These are phyloP conservation scores for Fusarium protoensiforme DNA, from an alignment of 2,329 filamentous ascomycete genomes.

Conservation along the genomic window DNA sequence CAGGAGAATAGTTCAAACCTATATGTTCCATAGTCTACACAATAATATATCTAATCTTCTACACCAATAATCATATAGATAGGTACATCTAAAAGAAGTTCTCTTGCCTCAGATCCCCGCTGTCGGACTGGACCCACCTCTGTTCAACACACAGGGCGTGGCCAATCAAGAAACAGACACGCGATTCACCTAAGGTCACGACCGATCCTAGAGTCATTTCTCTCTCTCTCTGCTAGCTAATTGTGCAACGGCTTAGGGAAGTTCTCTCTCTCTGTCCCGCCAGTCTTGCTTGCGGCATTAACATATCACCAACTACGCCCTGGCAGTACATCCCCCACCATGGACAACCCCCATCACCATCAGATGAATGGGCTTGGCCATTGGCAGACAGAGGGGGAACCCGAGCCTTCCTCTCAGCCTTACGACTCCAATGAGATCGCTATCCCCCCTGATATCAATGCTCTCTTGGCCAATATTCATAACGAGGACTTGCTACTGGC, in stretches of 20 bases:
- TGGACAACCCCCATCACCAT: background rate
- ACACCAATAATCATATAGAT: background rate
- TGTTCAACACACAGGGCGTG: background rate
- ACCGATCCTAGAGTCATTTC: background rate
- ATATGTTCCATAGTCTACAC: background rate
- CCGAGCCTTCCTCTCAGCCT: background rate
- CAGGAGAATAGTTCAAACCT: background rate
- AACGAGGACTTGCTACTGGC: background rate
- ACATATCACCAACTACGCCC: background rate
- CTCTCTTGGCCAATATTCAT: background rate
- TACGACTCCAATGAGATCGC: background rate
- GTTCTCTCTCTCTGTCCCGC: background rate
- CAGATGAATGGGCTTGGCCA: background rate
- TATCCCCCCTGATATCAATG: background rate
- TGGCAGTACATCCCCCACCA: background rate
- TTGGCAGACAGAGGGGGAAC: background rate
- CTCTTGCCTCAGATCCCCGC: background rate
- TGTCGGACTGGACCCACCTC: background rate
- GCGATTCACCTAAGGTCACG: background rate
- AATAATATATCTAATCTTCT: accelerated
- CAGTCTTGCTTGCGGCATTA: background rate
- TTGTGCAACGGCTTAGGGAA: accelerated
- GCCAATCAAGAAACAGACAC: background rate
- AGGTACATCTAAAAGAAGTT: background rate
- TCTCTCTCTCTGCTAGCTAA: background rate